A percentile compares a stretch with the other conserved stretches of the same genome.
phyloP scores from a whole-genome alignment of 2,329 filamentous ascomycete genomes.

The Verticillium longisporum region DNA sequence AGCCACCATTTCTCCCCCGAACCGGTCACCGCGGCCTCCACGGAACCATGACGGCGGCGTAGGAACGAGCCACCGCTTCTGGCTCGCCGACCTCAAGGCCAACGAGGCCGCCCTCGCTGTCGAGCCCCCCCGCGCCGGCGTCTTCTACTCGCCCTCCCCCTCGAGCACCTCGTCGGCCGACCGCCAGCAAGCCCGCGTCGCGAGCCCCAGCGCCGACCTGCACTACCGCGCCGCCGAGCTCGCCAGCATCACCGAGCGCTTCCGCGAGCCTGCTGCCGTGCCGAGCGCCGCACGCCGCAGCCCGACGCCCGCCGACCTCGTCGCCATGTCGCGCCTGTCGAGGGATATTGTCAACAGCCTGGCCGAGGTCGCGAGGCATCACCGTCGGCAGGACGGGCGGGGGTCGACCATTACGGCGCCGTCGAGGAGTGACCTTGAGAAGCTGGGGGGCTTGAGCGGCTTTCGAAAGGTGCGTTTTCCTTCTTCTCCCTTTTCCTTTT shows the following conservation, averaged over 20 bases:
- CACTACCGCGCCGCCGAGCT: neutral
- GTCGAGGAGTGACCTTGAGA: neutral
- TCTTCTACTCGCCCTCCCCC: neutral
- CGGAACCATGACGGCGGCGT: neutral
- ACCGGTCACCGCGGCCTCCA: neutral
- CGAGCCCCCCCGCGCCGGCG: neutral
- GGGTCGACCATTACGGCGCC: neutral
- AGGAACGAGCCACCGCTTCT: neutral
- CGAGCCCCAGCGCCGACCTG: neutral
- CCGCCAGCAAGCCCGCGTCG: neutral
- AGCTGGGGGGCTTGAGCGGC: neutral
- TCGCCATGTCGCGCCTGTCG: constrained; percentile 6
- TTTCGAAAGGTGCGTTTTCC: too few species aligned
- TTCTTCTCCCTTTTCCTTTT: too few species aligned
- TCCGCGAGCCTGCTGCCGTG: neutral
- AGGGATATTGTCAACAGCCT: constrained; percentile 8
- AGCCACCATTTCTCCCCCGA: neutral
- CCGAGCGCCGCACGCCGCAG: neutral
- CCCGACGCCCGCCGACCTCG: constrained; percentile 4
- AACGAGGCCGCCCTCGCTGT: neutral
- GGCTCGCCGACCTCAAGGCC: neutral
- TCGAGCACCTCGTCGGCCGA: neutral
- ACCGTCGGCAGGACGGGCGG: neutral
- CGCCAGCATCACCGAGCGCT: neutral
- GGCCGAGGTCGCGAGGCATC: neutral